Conservation (phyloP, 164 flowering plant genomes). For the Houttuynia cordata region DNA sequence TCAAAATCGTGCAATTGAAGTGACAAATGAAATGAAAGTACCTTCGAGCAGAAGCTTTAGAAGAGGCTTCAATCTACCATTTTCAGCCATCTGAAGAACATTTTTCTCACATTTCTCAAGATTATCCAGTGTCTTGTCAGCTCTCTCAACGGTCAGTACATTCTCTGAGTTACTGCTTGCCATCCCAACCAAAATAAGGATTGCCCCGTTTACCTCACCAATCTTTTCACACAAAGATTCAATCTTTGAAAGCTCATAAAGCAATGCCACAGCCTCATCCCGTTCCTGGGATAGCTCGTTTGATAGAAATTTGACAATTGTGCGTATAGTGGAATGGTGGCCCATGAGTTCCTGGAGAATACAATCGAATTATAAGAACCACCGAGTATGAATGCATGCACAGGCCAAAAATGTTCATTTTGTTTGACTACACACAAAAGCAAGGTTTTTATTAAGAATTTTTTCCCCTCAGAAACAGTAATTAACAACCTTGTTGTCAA, state of each 20-base stretch:
- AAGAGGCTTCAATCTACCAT: conserved; percentile 89
- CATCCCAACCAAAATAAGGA: conserved; percentile 85
- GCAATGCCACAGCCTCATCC: conserved; percentile 78
- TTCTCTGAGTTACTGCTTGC: conserved; percentile 86
- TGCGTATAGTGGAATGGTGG: conserved; percentile 76
- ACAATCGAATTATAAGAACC: too few species aligned
- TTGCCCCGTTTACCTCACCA: conserved; percentile 84
- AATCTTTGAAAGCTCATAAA: conserved; percentile 82
- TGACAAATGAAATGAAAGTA: conserved; percentile 5
- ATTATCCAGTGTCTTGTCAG: conserved; percentile 76
- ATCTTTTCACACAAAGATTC: conserved; percentile 73
- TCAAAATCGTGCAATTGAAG: background rate
- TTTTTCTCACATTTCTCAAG: conserved; percentile 72
- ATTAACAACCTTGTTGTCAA: conserved; percentile 63
- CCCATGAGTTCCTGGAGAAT: conserved; percentile 64
- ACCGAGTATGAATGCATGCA: background rate
- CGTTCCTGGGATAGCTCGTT: conserved; percentile 77
- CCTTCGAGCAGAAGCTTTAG: conserved; percentile 75
- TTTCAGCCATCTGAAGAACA: conserved; percentile 92
- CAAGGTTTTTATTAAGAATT: background rate
- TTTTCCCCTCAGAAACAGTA: conserved; percentile 12
- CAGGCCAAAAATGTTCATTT: background rate
- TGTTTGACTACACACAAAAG: background rate
- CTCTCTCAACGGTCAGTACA: conserved; percentile 61
- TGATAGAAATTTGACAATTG: conserved; percentile 75